phyloP scores from a whole-genome alignment of 2,329 filamentous ascomycete genomes.

The Rutstroemia sp. region DNA sequence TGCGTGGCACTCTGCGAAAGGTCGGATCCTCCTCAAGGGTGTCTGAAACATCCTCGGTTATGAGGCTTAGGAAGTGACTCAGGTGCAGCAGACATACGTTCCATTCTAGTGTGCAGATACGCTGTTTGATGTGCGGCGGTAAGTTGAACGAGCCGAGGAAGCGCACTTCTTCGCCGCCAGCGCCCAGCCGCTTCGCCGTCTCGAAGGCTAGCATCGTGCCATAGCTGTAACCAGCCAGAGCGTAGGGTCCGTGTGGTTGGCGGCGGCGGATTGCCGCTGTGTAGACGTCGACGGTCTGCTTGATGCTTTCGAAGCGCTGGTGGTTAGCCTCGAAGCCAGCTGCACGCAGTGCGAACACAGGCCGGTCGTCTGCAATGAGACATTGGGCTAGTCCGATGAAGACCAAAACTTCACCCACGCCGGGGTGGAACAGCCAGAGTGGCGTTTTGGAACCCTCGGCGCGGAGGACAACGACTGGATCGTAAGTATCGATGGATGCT shows the following conservation, averaged over 20 bases:
- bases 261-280: conserved; percentile 29
- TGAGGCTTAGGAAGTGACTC: conserved; percentile 30
- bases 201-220: conserved; percentile 44
- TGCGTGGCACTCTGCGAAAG: background rate
- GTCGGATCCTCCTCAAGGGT: background rate
- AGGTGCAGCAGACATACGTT: conserved; percentile 30
- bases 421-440: conserved; percentile 34
- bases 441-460: conserved; percentile 28
- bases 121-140: conserved; percentile 39
- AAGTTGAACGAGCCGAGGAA: conserved; percentile 41
- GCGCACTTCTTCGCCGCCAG: conserved; percentile 29
- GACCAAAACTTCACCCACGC: conserved; percentile 34
- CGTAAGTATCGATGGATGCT: conserved; percentile 17
- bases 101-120: conserved; percentile 27
- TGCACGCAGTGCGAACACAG: conserved; percentile 38
- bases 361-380: conserved; percentile 34
- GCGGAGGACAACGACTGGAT: conserved; percentile 31
- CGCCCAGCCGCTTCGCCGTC: conserved; percentile 38
- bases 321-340: conserved; percentile 30
- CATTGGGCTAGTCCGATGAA: conserved; percentile 33
- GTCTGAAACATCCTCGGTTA: conserved; percentile 22
- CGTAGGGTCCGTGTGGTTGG: conserved; percentile 43
- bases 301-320: conserved; percentile 2
- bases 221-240: conserved; percentile 43
- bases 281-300: conserved; percentile 31